phyloP scores from a whole-genome alignment of 2,329 filamentous ascomycete genomes.

The Fusarium torreyae region DNA sequence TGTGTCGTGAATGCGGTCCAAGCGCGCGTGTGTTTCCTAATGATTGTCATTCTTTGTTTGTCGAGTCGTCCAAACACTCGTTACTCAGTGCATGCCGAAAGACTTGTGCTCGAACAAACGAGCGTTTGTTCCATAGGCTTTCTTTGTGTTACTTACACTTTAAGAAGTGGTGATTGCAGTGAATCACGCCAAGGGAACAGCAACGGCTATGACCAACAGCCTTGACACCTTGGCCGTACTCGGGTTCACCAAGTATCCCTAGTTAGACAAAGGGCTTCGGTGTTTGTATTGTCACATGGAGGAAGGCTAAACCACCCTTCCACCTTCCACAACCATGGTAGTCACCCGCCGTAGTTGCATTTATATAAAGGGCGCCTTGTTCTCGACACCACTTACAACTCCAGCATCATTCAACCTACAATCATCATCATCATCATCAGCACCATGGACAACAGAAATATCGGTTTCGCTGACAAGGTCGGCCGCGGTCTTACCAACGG shows the following conservation, averaged over 20 bases:
- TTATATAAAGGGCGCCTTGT: not conserved
- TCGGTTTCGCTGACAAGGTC: slow-evolving; percentile 25
- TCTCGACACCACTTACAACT: not conserved
- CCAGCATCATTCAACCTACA: not conserved
- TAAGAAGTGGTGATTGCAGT: no score
- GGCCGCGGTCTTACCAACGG: slow-evolving; percentile 19
- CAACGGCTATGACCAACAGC: no score
- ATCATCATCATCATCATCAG: not conserved
- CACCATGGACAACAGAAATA: slow-evolving; percentile 16
- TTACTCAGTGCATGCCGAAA: not conserved
- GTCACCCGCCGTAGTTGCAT: not conserved
- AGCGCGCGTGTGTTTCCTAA: not conserved
- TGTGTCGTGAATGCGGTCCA: not conserved
- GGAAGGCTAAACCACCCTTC: not conserved
- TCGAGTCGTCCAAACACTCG: not conserved
- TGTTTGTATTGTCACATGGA: not conserved
- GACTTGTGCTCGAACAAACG: not conserved
- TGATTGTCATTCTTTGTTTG: not conserved
- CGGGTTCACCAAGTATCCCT: not conserved
- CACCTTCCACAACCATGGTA: not conserved
- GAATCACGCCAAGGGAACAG: no score
- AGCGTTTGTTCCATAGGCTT: not conserved
- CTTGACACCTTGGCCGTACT: not conserved
- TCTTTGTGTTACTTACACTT: not conserved
- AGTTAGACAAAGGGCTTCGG: no score